Evolutionary conservation across 2,329 filamentous ascomycete genomes (phyloP), one percentile per base, ranked within the genome.

Genomic region (Epicoccum nigrum): DNA sequence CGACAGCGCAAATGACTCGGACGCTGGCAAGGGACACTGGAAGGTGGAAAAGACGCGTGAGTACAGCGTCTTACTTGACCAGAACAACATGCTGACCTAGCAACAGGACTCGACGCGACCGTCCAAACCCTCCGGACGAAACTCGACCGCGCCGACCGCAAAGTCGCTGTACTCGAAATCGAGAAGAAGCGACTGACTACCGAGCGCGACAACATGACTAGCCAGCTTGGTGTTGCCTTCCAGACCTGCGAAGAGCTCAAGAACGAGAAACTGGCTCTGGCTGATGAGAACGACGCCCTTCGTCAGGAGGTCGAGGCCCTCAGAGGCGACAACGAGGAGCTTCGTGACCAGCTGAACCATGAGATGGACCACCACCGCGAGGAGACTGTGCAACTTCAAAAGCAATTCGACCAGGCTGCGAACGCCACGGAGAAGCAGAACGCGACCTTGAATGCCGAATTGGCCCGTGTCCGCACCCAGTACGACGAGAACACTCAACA

Each of bases 191-290:
- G 84, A 3, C 73, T 88, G 33, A 78, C 79, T 3, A 79, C 82
- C 23, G 87, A 90, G 69, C 81, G 85, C 23, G 86, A 89, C 59
- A 83, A 84, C 38, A 81, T 87, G 30, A 77, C 87, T 40, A 80
- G 79, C 43, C 86, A 86, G 61, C 77, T 86, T 5, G 82, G 83
- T 21, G 79, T 84, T 42, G 85, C 85, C 4, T 86, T 83, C 44
- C 76, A 79, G 48, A 83, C 82, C 27, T 82, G 83, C 58, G 82
- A 76, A 64, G 77, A 76, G 59, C 60, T 80, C 25, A 77, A 76
- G 65, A 69, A 58, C 7, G 79, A 80, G 58, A 79, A 78, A 47
- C 69, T 75, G 37, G 64, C 67, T 15, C 48, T 76, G 31, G 56
- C 48, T 13, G 54, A 56, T 6, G 73, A 76, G 38, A 76, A 74